Base-by-base conservation (phyloP, 176 grass and related monocot genomes). In the Luzula sylvatica region DNA sequence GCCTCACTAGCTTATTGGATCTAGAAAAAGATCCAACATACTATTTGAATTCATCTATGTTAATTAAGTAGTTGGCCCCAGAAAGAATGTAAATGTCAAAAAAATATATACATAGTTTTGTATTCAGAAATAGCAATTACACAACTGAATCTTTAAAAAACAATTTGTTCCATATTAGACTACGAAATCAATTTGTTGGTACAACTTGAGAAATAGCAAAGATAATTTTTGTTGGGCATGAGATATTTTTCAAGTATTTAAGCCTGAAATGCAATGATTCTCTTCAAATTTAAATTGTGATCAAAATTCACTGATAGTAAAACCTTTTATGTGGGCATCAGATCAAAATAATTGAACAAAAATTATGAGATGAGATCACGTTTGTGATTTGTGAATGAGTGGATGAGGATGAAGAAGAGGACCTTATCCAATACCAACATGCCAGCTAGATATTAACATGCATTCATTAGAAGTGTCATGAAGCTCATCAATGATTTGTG, bases 371-470 rank as follows among this genome's bases (percentile, higher is more conserved):
- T 0, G 9, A 23, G 7, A 40, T 38, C 11, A 5, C 19, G n/a
- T 51, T 41, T 2, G 42, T 49, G 26, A 42, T 26, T 45, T 54
- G 28, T 54, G 16, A n/a, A n/a, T n/a, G 35, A 47, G 39, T 29
- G 41, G 58, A 63, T 63, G 58, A 63, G 58, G 58, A 63, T 63
- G 58, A 63, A 8, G 42, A 47, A 46, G 8, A 63, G 23, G 12
- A 51, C 64, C 48, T 54, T 67, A 67, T 67, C 48, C 19, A 67
- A 54, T 67, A 7, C 64, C 19, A 55, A 26, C 64, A 67, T 55
- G 48, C 64, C 49, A 67, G 46, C 64, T 67, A 27, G 23, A 26
- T n/a, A 8, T 15, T 64, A 21, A 48, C 59, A 64, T 35, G 43
- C 13, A 35, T 49, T 50, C 15, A 49, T 11, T 35, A 28, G 49